Conservation (phyloP, 2,329 filamentous ascomycete species). For the Ceratocystis eucalypticola region DNA sequence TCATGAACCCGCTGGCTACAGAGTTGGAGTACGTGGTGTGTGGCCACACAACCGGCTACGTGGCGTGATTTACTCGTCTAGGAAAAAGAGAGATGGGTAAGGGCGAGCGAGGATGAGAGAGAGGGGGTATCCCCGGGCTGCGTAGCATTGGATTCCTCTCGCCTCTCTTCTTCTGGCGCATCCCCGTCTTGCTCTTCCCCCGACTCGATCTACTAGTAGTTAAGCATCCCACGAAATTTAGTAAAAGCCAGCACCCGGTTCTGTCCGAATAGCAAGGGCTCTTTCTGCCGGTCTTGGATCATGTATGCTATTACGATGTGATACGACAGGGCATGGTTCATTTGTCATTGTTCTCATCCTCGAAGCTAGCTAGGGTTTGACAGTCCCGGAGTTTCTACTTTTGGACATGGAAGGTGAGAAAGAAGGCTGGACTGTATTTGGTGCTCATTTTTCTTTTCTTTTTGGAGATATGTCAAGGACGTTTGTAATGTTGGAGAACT, state of each 20-base stretch:
- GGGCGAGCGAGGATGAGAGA: not conserved
- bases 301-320: not conserved
- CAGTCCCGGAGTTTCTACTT: not conserved
- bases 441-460: not conserved
- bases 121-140: not conserved
- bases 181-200: no score
- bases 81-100: not conserved
- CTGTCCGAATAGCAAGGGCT: not conserved
- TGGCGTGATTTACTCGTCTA: not conserved
- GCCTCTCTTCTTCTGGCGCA: no score
- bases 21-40: not conserved
- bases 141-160: no score
- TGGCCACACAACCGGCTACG: not conserved
- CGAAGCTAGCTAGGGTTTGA: not conserved
- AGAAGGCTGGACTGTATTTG: not conserved
- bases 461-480: not conserved
- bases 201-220: not conserved
- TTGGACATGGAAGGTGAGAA: not conserved
- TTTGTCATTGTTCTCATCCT: not conserved
- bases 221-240: not conserved
- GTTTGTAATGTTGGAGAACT: not conserved
- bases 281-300: not conserved
- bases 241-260: not conserved
- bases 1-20: not conserved
- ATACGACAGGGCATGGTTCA: not conserved